These are phyloP conservation scores for Xenosphaeropsis pyriputrescens DNA, from an alignment of 2,329 filamentous ascomycete species.

Conservation along the genomic window DNA sequence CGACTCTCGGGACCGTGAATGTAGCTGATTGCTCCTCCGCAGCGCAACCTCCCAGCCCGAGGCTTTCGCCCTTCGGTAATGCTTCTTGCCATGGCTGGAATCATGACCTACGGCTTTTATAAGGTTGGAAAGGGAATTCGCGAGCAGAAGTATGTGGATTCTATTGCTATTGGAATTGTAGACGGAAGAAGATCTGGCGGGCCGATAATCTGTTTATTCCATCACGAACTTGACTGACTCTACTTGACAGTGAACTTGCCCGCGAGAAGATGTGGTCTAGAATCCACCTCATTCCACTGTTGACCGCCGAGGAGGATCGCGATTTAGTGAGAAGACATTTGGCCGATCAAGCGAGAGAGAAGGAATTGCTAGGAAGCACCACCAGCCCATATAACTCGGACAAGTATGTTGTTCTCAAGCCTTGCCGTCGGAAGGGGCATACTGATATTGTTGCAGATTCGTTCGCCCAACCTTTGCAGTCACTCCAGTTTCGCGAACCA, in stretches of 20 bases:
- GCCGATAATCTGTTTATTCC: background rate
- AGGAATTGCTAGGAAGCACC: slow-evolving; percentile 75
- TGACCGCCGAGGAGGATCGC: slow-evolving; percentile 93
- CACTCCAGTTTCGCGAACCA: slow-evolving; percentile 33
- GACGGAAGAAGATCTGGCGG: background rate
- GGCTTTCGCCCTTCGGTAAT: slow-evolving; percentile 78
- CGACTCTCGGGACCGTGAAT: background rate
- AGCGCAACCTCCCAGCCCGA: slow-evolving; percentile 85
- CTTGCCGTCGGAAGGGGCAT: slow-evolving; percentile 2
- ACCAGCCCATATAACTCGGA: slow-evolving; percentile 79
- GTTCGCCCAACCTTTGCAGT: slow-evolving; percentile 69
- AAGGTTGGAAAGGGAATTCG: slow-evolving; percentile 68
- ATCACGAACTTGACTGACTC: background rate
- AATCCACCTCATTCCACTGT: slow-evolving; percentile 82
- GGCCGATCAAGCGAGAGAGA: slow-evolving; percentile 80
- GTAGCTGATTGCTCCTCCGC: slow-evolving; percentile 4
- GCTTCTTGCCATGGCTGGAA: slow-evolving; percentile 57
- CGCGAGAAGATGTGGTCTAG: slow-evolving; percentile 98
- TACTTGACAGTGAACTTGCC: slow-evolving; percentile 58
- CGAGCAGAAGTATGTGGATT: slow-evolving; percentile 66
- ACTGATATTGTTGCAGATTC: slow-evolving; percentile 36
- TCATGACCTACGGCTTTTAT: slow-evolving; percentile 89
- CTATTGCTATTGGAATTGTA: background rate
- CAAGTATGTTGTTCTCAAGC: slow-evolving; percentile 35
- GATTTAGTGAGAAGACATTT: slow-evolving; percentile 80